Evolutionary conservation across 2,329 filamentous ascomycete species (phyloP).

Genomic region (Sporothrix brunneoviolacea): DNA sequence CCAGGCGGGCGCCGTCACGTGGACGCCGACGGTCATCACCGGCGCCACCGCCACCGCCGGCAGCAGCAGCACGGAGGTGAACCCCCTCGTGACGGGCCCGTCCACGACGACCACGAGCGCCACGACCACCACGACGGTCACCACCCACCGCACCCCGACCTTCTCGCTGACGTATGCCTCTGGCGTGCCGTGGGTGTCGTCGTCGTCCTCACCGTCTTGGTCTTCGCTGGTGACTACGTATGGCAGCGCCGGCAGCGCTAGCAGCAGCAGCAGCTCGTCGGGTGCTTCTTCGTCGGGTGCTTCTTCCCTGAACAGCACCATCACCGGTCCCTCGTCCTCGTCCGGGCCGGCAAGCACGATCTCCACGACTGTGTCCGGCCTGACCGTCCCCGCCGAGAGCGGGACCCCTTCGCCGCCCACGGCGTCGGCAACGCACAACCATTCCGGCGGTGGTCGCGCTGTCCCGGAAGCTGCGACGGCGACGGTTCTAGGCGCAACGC

Average conservation of each 20-base stretch:
- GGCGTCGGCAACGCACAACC: background rate
- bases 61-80: too few relatives aligned
- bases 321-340: background rate
- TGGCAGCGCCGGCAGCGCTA: background rate
- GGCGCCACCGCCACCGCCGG: too few relatives aligned
- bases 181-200: background rate
- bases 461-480: background rate
- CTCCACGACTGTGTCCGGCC: too few relatives aligned
- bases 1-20: background rate
- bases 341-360: background rate
- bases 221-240: too few relatives aligned
- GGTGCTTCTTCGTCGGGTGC: background rate
- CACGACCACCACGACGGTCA: background rate
- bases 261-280: background rate
- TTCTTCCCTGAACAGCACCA: too few relatives aligned
- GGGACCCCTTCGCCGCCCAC: background rate
- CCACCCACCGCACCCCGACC: too few relatives aligned
- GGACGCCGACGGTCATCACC: too few relatives aligned
- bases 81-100: background rate
- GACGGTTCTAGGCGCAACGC: background rate
- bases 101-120: conserved; percentile 1
- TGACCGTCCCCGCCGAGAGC: background rate
- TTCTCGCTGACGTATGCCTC: background rate
- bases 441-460: background rate
- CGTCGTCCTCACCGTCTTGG: background rate